Evolutionary conservation across 176 grass and related monocot genomes (phyloP), one percentile per base, ranked within the genome.

Genomic region (Puya raimondii): DNA sequence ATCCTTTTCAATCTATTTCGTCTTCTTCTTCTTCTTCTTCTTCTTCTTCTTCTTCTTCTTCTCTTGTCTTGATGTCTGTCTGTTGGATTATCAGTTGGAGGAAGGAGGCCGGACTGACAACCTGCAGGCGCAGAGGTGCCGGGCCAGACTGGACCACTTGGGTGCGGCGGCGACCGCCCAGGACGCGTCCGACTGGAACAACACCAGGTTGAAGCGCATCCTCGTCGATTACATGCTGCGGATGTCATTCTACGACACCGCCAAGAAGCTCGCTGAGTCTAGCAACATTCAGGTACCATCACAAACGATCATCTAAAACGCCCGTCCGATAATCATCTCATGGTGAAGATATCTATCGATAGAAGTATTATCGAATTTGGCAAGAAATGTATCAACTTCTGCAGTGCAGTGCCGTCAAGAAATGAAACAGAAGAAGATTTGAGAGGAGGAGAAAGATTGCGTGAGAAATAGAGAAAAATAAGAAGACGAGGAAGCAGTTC

Each of bases 181-280:
- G 11, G 83, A 90, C 5, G 79, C 83, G 14, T 48, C 16, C 1
- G 79, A 82, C 52, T 99, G 90, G 87, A 88, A 86, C 22, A 83
- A 84, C 10, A n/a, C 78, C 48, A 81, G 90, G 29, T 82, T 94
- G 42, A 94, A 86, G 78, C 75, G 90, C 67, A 70, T 99, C 75
- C 75, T 99, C n/a, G 89, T 99, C 14, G 95, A 99, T 82, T 99
- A 94, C 76, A 88, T 99, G 95, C 82, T 99, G 50, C 87, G 95
- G 4, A 94, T 99, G 87, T 94, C 87, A 2, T 99, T 94, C 67
- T 99, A 94, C 11, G 78, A 99, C 72, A 80, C 90, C 1, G 90
- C 95, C 2, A 49, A 75, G 18, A 85, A 84, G 17, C 78, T 99
- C 9, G 80, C 82, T 0, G 72, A 91, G 63, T 76, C 26, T 73